Percentiles rank a stretch among this genome's conserved stretches.
phyloP scores from a whole-genome alignment of 2,329 filamentous ascomycete species.

The Periconia sp. region DNA sequence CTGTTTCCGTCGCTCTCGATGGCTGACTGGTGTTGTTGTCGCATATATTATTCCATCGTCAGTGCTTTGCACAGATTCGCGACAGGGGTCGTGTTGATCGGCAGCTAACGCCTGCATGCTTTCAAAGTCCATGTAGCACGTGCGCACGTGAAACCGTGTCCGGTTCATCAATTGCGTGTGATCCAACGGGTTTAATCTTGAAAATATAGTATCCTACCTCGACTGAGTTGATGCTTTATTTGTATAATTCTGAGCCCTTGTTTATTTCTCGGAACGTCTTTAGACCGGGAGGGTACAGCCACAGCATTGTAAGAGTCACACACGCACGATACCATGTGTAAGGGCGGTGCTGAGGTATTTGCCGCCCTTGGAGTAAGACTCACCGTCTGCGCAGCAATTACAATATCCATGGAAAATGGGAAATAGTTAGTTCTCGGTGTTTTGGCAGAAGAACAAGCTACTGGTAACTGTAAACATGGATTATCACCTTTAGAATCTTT shows the following conservation, averaged over 20 bases:
- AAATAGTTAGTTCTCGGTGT: too few species aligned
- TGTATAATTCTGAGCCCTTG: too few species aligned
- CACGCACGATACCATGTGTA: slow-evolving; percentile 31
- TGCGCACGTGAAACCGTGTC: slow-evolving; percentile 39
- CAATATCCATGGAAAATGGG: too few species aligned
- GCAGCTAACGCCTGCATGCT: not conserved
- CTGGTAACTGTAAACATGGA: not conserved
- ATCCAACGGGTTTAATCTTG: too few species aligned
- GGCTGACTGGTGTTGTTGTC: slow-evolving; percentile 6
- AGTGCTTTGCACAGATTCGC: slow-evolving; percentile 10
- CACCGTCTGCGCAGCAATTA: too few species aligned
- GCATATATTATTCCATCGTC: not conserved
- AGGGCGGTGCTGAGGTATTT: slow-evolving; percentile 22
- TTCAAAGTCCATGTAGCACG: slow-evolving; percentile 24
- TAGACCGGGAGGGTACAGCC: slow-evolving; percentile 25
- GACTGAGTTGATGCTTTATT: too few species aligned
- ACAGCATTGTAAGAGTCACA: slow-evolving; percentile 36
- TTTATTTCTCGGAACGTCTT: slow-evolving; percentile 2
- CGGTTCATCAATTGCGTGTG: slow-evolving; percentile 11
- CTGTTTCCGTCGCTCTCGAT: slow-evolving; percentile 6
- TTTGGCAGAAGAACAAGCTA: too few species aligned
- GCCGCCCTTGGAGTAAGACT: slow-evolving; percentile 18
- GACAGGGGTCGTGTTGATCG: slow-evolving; percentile 20
- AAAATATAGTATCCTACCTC: too few species aligned
- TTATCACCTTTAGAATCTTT: not conserved